Conservation (phyloP, 1,284 basidiomycete genomes). For the Garcileccinum viscosum region DNA sequence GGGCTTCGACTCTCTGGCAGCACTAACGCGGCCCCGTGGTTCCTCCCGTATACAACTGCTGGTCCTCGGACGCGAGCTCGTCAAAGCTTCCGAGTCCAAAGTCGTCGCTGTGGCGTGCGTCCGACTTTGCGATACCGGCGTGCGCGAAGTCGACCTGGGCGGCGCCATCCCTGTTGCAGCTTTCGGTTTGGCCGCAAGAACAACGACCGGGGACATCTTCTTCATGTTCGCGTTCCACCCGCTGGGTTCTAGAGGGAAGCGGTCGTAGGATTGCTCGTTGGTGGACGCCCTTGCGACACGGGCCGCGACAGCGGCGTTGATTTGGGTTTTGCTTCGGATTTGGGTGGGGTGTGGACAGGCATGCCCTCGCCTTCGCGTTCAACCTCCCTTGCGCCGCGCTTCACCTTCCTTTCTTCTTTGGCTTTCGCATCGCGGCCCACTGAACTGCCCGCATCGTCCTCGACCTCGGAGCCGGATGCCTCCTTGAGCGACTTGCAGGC, state of each 20-base stretch:
- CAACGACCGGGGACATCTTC: background rate
- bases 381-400: background rate
- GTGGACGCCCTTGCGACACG: constrained; percentile 10
- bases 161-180: background rate
- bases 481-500: constrained; percentile 31
- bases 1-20: constrained; percentile 10
- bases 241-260: background rate
- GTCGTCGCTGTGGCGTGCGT: background rate
- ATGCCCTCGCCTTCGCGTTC: constrained; percentile 12
- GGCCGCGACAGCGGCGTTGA: constrained; percentile 24
- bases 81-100: constrained; percentile 36
- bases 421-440: constrained; percentile 8
- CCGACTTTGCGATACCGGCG: constrained; percentile 30
- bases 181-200: background rate
- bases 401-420: constrained; percentile 15
- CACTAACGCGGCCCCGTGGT: constrained; percentile 19
- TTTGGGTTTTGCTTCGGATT: constrained; percentile 9
- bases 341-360: constrained; percentile 16
- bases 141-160: constrained; percentile 29
- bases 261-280: constrained; percentile 13
- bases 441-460: constrained; percentile 19
- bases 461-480: constrained; percentile 30
- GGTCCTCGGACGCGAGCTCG: constrained; percentile 28
- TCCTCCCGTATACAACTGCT: constrained; percentile 33
- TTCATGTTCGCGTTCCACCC: background rate